Percentiles rank a stretch among this genome's conserved stretches.
These are phyloP conservation scores for Urostyla sp. DNA, from an alignment of 73 alveolate species.

Conservation along the genomic window DNA sequence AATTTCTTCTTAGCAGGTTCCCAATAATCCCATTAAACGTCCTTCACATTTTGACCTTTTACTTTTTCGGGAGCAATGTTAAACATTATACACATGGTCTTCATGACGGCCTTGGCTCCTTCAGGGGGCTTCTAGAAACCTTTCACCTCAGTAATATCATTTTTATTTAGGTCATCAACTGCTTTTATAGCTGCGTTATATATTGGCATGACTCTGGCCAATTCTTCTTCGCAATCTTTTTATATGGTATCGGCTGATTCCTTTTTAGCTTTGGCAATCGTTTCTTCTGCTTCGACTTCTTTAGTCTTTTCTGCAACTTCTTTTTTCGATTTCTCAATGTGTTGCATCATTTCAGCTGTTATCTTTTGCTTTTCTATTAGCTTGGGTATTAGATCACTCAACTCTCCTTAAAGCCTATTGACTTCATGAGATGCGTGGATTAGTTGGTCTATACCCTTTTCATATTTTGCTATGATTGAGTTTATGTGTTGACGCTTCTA, in stretches of 20 bases:
- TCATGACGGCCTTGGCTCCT: conserved; percentile 74
- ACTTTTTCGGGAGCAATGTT: conserved; percentile 75
- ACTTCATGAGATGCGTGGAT: conserved; percentile 88
- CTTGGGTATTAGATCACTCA: conserved; percentile 88
- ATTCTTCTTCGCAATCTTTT: conserved; percentile 82
- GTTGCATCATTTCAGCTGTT: conserved; percentile 73
- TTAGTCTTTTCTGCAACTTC: conserved; percentile 75
- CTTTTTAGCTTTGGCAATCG: conserved; percentile 69
- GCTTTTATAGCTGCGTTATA: conserved; percentile 83
- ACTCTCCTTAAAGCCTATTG: conserved; percentile 80
- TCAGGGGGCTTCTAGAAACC: conserved; percentile 88
- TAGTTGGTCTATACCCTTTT: conserved; percentile 91
- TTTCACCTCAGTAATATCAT: conserved; percentile 86
- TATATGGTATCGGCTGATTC: conserved; percentile 79
- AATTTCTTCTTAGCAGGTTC: conserved; percentile 86
- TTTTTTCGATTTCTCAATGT: conserved; percentile 79
- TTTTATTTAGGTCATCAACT: conserved; percentile 76
- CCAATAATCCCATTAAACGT: conserved; percentile 85
- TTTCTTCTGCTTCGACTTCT: conserved; percentile 83
- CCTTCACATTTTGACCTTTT: conserved; percentile 81
- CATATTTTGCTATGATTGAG: conserved; percentile 74
- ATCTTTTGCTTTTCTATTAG: conserved; percentile 76
- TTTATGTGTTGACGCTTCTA: conserved; percentile 83
- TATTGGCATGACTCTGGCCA: conserved; percentile 80
- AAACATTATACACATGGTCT: conserved; percentile 73